Base-by-base conservation (phyloP, 208 protist genomes). In the Spongospora subterranea region DNA sequence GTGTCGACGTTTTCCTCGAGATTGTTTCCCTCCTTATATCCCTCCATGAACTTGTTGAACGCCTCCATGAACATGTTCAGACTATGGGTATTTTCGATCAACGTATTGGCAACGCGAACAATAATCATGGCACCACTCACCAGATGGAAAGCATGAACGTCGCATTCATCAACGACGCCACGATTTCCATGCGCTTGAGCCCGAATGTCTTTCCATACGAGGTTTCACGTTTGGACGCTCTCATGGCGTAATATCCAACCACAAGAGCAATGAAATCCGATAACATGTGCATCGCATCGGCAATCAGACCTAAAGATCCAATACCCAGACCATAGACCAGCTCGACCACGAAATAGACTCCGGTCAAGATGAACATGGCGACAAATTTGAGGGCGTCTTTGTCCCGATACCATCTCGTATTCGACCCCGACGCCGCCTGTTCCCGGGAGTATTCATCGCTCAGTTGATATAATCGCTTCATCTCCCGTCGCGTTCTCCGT, bases 231-330 rank as follows among this genome's bases (percentile, higher is more conserved):
- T 88, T 71, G 32, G 90, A n/a, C 6, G 45, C 41, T 46, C 40
- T 24, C 43, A 90, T 88, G 45, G 71, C 90, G 35, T 77, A 54
- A 13, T 90, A 54, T 54, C 90, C 90, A 40, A 92, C 88, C 0
- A 88, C 29, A 0, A 92, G 11, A 35, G 46, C 64, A 35, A 88
- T 88, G 24, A 82, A 45, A 54, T 92, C 90, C 46, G 60, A 88
- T 45, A 92, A 60, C 90, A 92, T 92, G 13, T 92, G 65, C 46
- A 89, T 90, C n/a, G 90, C 90, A 66, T 92, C 90, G 60, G 90
- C 64, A 39, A 90, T 50, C 43, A 92, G 29, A 32, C 66, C 43
- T n/a, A 92, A 46, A 0, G 90, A 92, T 32, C 88, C 32, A 11
- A 77, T 89, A 6, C 41, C 32, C 32, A 88, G 45, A 17, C 90